Evolutionary conservation across 78 protist species (phyloP).

Genomic region (Isochrysis galbana): DNA sequence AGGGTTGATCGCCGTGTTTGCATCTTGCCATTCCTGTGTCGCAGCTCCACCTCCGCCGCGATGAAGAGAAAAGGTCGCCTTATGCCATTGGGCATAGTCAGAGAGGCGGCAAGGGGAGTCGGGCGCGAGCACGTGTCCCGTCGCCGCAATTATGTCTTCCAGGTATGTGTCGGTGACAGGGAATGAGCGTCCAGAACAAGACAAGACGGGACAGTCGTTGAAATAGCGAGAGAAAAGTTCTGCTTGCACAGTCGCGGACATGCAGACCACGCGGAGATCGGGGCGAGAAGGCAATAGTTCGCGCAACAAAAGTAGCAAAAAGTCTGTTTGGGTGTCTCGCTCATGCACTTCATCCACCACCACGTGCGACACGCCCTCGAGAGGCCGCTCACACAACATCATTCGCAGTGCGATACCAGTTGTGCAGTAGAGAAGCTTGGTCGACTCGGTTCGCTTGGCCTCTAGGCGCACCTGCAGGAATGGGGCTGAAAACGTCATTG

Average conservation of each 20-base stretch:
- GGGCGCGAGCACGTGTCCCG: background rate
- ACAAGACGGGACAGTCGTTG: constrained; percentile 6
- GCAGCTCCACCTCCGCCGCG: background rate
- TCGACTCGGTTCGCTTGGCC: constrained; percentile 16
- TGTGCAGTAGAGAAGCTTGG: constrained; percentile 83
- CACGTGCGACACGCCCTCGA: constrained; percentile 27
- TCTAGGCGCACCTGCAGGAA: constrained; percentile 70
- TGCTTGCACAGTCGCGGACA: constrained; percentile 53
- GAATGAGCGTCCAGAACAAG: constrained; percentile 29
- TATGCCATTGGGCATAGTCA: background rate
- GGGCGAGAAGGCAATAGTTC: background rate
- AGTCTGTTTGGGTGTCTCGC: constrained; percentile 52
- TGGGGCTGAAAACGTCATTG: too few species aligned
- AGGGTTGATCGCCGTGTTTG: background rate
- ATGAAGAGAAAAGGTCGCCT: background rate
- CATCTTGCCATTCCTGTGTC: constrained; percentile 6
- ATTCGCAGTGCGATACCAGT: constrained; percentile 80
- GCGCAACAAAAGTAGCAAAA: constrained; percentile 27
- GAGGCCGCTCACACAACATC: background rate
- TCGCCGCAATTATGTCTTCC: constrained; percentile 39
- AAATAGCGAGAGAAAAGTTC: constrained; percentile 35
- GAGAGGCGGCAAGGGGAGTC: background rate
- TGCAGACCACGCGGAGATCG: constrained; percentile 39
- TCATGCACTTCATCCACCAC: constrained; percentile 64
- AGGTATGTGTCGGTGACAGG: constrained; percentile 30